A percentile compares a stretch with the other conserved stretches of the same genome.
Evolutionary conservation across 306 rosid genomes (phyloP).

Genomic region (Senna tora): DNA sequence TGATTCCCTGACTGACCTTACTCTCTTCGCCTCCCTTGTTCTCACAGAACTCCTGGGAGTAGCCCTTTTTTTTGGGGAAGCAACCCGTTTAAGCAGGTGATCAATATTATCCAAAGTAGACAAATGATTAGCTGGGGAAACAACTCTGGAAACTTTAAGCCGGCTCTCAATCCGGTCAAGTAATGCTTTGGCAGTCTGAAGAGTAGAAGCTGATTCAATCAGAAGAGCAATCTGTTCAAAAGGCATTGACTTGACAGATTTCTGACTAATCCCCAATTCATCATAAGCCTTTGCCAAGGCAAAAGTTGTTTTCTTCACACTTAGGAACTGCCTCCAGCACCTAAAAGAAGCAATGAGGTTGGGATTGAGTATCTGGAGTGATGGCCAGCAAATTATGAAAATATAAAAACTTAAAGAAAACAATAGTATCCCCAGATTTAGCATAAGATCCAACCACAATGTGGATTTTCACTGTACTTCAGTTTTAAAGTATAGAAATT

Average conservation of each 20-base stretch:
- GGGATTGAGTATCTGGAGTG: not conserved
- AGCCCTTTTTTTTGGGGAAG: constrained; percentile 72
- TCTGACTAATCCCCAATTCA: constrained; percentile 64
- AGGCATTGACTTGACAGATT: constrained; percentile 74
- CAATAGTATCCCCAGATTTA: not conserved
- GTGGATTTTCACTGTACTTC: not conserved
- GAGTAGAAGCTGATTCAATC: constrained; percentile 78
- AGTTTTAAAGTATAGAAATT: constrained; percentile 14
- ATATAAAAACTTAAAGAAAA: not conserved
- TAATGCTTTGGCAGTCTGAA: constrained; percentile 72
- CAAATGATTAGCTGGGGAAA: constrained; percentile 48
- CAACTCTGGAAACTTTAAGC: constrained; percentile 59
- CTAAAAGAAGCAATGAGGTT: constrained; percentile 46
- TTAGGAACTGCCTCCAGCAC: constrained; percentile 84
- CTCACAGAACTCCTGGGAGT: constrained; percentile 66
- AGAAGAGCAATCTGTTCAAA: constrained; percentile 88
- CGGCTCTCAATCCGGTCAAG: constrained; percentile 87
- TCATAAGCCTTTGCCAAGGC: constrained; percentile 71
- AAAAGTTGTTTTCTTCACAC: constrained; percentile 71
- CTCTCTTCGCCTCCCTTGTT: constrained; percentile 61
- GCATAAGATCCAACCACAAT: constrained; percentile 9
- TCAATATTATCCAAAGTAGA: constrained; percentile 78
- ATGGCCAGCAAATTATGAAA: constrained; percentile 8
- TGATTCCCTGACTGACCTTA: constrained; percentile 40
- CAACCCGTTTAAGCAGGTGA: constrained; percentile 90